Conservation (phyloP, 306 rosid genomes). For the Potentilla sterilis region DNA sequence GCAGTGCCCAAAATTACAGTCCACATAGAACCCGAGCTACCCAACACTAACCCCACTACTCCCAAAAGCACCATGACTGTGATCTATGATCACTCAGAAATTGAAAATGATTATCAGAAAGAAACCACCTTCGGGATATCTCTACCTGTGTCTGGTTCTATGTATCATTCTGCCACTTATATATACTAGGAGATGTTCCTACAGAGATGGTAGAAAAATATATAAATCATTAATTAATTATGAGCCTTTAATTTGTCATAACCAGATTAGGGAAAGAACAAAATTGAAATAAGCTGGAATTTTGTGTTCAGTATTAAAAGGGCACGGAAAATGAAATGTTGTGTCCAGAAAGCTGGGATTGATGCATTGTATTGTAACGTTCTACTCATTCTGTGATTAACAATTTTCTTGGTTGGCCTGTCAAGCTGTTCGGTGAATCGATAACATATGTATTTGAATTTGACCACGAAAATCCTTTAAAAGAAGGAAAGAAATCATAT, state of each 20-base stretch:
- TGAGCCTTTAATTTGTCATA: not conserved
- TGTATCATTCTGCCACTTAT: not conserved
- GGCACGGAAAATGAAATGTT: too few relatives aligned
- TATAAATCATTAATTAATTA: not conserved
- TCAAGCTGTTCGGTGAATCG: too few relatives aligned
- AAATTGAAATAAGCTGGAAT: too few relatives aligned
- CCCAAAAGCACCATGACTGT: not conserved
- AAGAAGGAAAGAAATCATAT: too few relatives aligned
- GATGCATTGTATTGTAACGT: not conserved
- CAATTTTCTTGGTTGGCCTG: too few relatives aligned
- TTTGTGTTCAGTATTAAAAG: too few relatives aligned
- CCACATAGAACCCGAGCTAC: slow-evolving; percentile 10
- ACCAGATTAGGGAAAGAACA: too few relatives aligned
- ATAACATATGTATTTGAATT: too few relatives aligned
- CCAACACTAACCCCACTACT: slow-evolving; percentile 17
- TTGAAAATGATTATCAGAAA: not conserved
- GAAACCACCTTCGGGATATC: not conserved
- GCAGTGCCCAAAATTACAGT: slow-evolving; percentile 6
- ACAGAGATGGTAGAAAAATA: not conserved
- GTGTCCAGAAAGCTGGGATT: too few relatives aligned
- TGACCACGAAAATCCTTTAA: too few relatives aligned
- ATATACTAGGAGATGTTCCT: not conserved
- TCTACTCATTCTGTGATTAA: too few relatives aligned
- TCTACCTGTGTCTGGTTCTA: not conserved
- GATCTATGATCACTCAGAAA: not conserved